Evolutionary conservation across 2,329 filamentous ascomycete species (phyloP).

Genomic region (Fusarium anthophilum): DNA sequence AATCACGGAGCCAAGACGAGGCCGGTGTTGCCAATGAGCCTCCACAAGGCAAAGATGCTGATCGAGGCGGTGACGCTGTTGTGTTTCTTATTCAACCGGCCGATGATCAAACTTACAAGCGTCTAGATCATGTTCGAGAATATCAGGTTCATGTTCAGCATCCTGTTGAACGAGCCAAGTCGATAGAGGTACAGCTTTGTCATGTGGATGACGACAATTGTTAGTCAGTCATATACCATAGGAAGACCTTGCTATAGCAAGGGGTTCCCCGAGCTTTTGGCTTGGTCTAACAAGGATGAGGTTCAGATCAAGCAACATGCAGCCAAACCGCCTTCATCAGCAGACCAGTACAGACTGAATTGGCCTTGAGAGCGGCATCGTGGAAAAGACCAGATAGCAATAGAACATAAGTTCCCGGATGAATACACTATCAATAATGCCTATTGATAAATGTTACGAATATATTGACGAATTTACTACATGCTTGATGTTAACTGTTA

Average conservation of each 20-base stretch:
- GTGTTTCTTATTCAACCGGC: neutral
- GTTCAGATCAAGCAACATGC: neutral
- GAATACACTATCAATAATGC: neutral
- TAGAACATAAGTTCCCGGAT: neutral
- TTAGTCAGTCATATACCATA: too few species aligned
- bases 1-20: neutral
- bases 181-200: neutral
- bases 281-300: neutral
- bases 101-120: neutral
- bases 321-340: neutral
- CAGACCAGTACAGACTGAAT: neutral
- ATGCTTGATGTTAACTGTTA: conserved; percentile 28
- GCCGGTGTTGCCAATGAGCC: neutral
- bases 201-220: neutral
- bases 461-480: conserved; percentile 9
- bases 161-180: neutral
- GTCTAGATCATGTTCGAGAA: neutral
- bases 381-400: neutral
- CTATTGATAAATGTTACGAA: conserved; percentile 2
- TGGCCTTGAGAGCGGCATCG: neutral
- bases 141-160: neutral
- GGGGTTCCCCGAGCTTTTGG: too few species aligned
- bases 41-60: neutral
- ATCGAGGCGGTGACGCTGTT: neutral
- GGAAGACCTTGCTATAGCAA: too few species aligned